Conservation (phyloP, 2,329 filamentous ascomycete species). For the Trichoderma koningiopsis region DNA sequence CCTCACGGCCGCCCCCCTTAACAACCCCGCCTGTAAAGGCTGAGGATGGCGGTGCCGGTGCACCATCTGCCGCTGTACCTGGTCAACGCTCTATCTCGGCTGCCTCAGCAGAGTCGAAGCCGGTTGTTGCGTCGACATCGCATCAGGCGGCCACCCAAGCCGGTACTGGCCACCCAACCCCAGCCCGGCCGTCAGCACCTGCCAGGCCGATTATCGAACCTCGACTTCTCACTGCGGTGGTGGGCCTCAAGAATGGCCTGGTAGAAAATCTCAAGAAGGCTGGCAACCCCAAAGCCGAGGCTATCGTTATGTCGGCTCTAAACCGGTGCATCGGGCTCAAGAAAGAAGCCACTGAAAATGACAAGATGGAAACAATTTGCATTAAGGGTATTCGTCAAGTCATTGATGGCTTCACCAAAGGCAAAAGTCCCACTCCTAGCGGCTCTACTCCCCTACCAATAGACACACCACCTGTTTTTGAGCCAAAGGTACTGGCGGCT, state of each 20-base stretch:
- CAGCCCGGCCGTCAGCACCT: conserved; percentile 34
- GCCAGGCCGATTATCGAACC: conserved; percentile 48
- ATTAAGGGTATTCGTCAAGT: conserved; percentile 48
- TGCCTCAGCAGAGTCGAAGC: conserved; percentile 28
- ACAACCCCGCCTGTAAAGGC: conserved; percentile 35
- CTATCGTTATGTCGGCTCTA: conserved; percentile 55
- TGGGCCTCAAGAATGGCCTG: conserved; percentile 51
- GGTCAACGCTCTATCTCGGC: conserved; percentile 27
- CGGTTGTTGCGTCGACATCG: conserved; percentile 25
- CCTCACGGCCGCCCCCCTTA: conserved; percentile 39
- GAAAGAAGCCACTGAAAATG: conserved; percentile 46
- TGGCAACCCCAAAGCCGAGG: conserved; percentile 47
- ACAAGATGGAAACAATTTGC: conserved; percentile 51
- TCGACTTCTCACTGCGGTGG: conserved; percentile 46
- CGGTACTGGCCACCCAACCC: conserved; percentile 31
- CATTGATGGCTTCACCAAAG: conserved; percentile 47
- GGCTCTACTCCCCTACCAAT: conserved; percentile 31
- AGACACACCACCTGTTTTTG: conserved; percentile 38
- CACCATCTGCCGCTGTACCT: conserved; percentile 22
- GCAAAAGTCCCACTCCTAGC: conserved; percentile 40
- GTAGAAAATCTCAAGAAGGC: conserved; percentile 49
- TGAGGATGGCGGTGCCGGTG: conserved; percentile 33
- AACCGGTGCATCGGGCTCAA: conserved; percentile 55
- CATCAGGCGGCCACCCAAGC: conserved; percentile 28
- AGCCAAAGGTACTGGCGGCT: conserved; percentile 45